Evolutionary conservation across 768 basidiomycete genomes (phyloP).

Genomic region (Trametes gibbosa): DNA sequence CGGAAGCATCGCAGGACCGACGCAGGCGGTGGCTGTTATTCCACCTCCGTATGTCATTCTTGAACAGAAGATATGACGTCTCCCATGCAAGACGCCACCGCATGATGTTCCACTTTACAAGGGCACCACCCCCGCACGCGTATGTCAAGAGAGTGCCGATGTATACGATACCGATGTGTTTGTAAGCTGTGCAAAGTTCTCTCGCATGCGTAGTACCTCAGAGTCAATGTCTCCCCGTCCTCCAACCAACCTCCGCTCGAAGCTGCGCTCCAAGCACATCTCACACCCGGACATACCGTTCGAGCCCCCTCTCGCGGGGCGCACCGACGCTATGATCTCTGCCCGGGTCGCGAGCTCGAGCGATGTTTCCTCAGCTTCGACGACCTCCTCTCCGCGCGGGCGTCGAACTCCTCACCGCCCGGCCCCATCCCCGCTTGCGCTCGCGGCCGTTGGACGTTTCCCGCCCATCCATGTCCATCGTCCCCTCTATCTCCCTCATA

Average conservation of each 20-base stretch:
- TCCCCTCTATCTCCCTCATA: not conserved
- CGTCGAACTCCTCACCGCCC: not conserved
- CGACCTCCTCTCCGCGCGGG: not conserved
- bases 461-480: not conserved
- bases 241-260: not conserved
- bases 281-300: not conserved
- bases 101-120: too few relatives aligned
- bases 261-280: not conserved
- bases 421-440: not conserved
- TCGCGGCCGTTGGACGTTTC: too few relatives aligned
- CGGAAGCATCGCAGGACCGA: too few relatives aligned
- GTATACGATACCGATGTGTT: not conserved
- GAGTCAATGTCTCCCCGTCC: not conserved
- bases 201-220: not conserved
- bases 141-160: too few relatives aligned
- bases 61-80: too few relatives aligned
- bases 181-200: not conserved
- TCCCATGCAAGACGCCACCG: too few relatives aligned
- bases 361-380: slow-evolving; percentile 9
- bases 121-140: too few relatives aligned
- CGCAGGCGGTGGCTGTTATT: too few relatives aligned
- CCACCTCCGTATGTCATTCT: too few relatives aligned
- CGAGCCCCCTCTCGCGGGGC: not conserved
- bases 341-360: not conserved
- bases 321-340: slow-evolving; percentile 14